Conservation (phyloP, 495 filamentous ascomycete species). For the Neurospora terricola region DNA sequence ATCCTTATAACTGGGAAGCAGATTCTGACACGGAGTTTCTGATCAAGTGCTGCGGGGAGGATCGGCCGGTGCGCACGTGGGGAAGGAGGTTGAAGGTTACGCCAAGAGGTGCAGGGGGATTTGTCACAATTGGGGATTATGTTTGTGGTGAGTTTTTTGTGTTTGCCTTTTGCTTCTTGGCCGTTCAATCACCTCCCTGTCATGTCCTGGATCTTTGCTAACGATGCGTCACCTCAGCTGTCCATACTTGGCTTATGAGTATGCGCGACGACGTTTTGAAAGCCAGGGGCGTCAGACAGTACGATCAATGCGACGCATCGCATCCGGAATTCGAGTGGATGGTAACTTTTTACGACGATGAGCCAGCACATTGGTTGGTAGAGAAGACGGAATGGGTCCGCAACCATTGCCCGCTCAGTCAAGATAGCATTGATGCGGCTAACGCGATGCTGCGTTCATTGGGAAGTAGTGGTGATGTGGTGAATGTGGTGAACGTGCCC, state of each 20-base stretch:
- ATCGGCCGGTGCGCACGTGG: slow-evolving; percentile 7
- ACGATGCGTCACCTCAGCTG: slow-evolving; percentile 2
- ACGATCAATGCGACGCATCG: neutral
- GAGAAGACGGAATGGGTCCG: slow-evolving; percentile 4
- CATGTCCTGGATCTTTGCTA: neutral
- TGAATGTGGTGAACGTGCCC: neutral
- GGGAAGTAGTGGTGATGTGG: neutral
- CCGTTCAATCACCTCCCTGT: neutral
- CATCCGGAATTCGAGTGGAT: slow-evolving; percentile 5
- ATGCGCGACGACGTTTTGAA: slow-evolving; percentile 3
- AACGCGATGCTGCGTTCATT: neutral
- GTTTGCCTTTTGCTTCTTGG: no score
- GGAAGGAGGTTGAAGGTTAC: slow-evolving; percentile 5
- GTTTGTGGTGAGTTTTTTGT: slow-evolving; percentile 6
- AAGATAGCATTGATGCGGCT: neutral
- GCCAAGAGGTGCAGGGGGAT: slow-evolving; percentile 1
- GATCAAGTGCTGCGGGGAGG: slow-evolving; percentile 7
- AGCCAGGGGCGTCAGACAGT: slow-evolving; percentile 4
- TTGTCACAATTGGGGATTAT: slow-evolving; percentile 7
- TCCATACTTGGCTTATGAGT: slow-evolving; percentile 9
- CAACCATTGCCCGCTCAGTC: neutral
- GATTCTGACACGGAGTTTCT: slow-evolving; percentile 9
- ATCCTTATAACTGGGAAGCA: slow-evolving; percentile 7
- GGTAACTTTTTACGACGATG: neutral
- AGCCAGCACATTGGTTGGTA: neutral